Base-by-base conservation (phyloP, 169 alveolate species). In the Plasmodium sp. region DNA sequence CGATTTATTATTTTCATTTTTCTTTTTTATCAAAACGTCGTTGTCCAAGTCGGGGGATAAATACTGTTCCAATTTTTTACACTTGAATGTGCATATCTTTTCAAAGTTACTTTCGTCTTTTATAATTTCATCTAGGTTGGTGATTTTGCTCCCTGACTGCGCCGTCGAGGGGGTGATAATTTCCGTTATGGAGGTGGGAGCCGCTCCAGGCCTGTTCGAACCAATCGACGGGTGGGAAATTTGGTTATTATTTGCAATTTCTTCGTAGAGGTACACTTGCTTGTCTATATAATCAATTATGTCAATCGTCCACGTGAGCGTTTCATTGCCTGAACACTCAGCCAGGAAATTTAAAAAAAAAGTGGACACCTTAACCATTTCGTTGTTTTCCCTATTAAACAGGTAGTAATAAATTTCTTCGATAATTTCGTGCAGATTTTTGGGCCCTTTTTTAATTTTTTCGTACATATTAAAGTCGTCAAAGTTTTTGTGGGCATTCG, bases 321-420 rank as follows among this genome's bases (percentile, higher is more conserved):
- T 62, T 56, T 90, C 94, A 80, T 90, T 90, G 36, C 94, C 94
- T 79, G 94, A 90, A 62, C 94, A 90, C 80, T 90, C 94, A 90
- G 94, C 94, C 82, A 90, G 82, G 36, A 90, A 90, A 58, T 90
- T 90, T 41, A 90, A 71, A 90, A 90, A 90, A 62, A 90, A 90
- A 27, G 94, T 80, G 33, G 94, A 81, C 48, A 90, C 54, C 73
- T 90, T 90, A 80, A 90, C 90, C 58, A 80, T 90, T 90, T 80
- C 94, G 82, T 90, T 81, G 16, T 45, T 48, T 3, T 90, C 94
- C 18, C 80, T 67, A 90, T 90, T 80, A 80, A 90, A 90, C 74
- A 90, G 67, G 16, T 45, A 80, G 77, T 90, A 90, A 74, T 90
- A 90, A 58, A 90, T 90, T 80, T 90, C 84, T 90, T 90, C 94